Evolutionary conservation across 2,329 filamentous ascomycete genomes (phyloP).

Genomic region (Westerdykella ornata): DNA sequence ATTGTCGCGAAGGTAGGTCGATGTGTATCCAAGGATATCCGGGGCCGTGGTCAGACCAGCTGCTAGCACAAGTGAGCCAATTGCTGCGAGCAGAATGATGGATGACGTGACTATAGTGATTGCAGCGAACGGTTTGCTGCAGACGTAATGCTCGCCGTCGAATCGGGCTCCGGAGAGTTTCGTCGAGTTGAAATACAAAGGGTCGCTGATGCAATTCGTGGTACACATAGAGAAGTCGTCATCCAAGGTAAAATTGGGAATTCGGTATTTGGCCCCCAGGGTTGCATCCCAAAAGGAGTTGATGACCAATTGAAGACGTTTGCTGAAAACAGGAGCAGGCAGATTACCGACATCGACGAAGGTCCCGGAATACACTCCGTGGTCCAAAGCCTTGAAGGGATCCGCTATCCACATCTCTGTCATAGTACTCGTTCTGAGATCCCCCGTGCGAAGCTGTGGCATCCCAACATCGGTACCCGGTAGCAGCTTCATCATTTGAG

Average conservation of each 20-base stretch:
- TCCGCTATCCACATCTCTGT: neutral
- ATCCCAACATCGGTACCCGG: neutral
- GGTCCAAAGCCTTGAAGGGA: neutral
- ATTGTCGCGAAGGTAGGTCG: conserved; percentile 5
- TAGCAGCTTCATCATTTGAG: neutral
- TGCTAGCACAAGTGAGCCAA: conserved; percentile 2
- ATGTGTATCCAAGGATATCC: conserved; percentile 8
- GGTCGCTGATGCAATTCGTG: too few species aligned
- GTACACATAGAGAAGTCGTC: too few species aligned
- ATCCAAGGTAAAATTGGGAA: neutral
- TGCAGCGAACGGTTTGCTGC: neutral
- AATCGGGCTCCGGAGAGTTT: neutral
- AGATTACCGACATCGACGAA: neutral
- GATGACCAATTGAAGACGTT: conserved; percentile 5
- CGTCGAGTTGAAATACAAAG: neutral
- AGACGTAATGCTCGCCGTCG: neutral
- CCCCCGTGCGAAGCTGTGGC: neutral
- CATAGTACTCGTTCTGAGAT: neutral
- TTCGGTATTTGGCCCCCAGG: neutral
- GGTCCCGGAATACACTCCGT: neutral
- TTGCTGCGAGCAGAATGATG: conserved; percentile 1
- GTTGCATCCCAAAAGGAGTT: conserved; percentile 9
- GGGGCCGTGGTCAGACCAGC: conserved; percentile 5
- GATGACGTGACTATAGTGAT: conserved; percentile 4
- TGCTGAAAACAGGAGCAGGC: conserved; percentile 1